Base-by-base conservation (phyloP, 2,329 filamentous ascomycete genomes). In the Aureobasidium sp. region DNA sequence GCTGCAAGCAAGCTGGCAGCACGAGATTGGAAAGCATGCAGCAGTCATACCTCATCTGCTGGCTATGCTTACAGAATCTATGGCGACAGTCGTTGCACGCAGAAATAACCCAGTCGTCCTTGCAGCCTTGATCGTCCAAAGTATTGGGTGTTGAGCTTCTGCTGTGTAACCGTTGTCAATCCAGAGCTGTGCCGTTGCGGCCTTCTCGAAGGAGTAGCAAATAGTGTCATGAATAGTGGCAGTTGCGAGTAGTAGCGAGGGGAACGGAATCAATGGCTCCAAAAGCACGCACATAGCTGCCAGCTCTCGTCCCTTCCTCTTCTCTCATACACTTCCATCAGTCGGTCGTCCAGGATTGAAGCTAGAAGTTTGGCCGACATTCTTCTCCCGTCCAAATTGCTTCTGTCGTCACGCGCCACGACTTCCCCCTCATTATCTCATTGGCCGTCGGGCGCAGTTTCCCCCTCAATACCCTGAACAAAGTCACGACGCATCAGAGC, bases 181-280 rank as follows among this genome's bases (percentile, higher is more conserved):
- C 44, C 36, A 60, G 45, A 60, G 57, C 45, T 39, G 55, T 59
- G 34, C 55, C 44, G 57, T 60, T 51, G 34, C 25, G 37, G 15
- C 34, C 44, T 51, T 60, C 45, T 60, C 36, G 44, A 49, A 51
- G 41, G 37, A 60, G 57, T 31, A 60, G 57, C 57, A 49, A 60
- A 60, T 60, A 59, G 56, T 39, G 56, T 20, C 42, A 36, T 37
- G 42, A 48, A 48, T 59, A 60, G 57, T 60, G 57, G 57, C 57
- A 60, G 57, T 60, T 60, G 57, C 34, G 45, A 49, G 45, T 45
- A 60, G 45, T 60, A 60, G 57, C 57, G 57, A 59, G 42, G 56
- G 44, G 27, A 51, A 60, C 45, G 42, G 51, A 25, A 25, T 42
- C 57, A 31, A 49, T 42, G 36, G 57, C 57, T 36, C 31, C 57